Conservation (phyloP, 148 eudicot genomes). For the Diospyros lotus region DNA sequence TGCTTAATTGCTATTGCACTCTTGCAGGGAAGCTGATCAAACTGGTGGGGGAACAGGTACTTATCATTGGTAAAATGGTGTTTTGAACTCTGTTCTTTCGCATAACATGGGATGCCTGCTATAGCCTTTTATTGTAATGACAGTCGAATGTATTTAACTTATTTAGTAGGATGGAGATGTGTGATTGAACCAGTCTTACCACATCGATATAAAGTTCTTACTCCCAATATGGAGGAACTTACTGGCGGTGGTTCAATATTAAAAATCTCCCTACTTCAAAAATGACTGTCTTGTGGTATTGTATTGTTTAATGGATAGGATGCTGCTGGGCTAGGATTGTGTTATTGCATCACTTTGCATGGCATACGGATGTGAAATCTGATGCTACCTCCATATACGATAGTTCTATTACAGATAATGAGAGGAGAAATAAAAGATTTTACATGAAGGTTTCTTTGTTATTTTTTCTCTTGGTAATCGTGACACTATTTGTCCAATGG, state of each 20-base stretch:
- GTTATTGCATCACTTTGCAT: neutral
- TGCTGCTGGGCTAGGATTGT: neutral
- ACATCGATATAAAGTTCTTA: neutral
- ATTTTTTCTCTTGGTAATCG: neutral
- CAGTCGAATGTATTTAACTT: neutral
- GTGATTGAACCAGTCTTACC: neutral
- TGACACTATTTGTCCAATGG: neutral
- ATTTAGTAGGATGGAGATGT: neutral
- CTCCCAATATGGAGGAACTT: neutral
- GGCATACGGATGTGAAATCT: neutral
- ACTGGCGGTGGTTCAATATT: neutral
- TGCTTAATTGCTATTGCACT: neutral
- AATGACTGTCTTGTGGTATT: neutral
- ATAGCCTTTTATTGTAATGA: constrained; percentile 4
- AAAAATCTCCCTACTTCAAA: neutral
- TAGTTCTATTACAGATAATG: neutral
- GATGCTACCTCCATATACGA: neutral
- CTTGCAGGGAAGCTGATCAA: constrained; percentile 36
- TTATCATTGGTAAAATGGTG: neutral
- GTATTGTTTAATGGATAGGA: neutral
- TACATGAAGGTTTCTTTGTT: neutral
- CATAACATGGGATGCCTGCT: neutral
- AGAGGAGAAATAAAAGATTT: neutral
- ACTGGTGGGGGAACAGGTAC: constrained; percentile 35
- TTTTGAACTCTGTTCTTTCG: neutral